Percentiles rank a stretch among this genome's conserved stretches.
phyloP scores from a whole-genome alignment of 2,329 filamentous ascomycete genomes.

The Phyllosticta capitalensis region DNA sequence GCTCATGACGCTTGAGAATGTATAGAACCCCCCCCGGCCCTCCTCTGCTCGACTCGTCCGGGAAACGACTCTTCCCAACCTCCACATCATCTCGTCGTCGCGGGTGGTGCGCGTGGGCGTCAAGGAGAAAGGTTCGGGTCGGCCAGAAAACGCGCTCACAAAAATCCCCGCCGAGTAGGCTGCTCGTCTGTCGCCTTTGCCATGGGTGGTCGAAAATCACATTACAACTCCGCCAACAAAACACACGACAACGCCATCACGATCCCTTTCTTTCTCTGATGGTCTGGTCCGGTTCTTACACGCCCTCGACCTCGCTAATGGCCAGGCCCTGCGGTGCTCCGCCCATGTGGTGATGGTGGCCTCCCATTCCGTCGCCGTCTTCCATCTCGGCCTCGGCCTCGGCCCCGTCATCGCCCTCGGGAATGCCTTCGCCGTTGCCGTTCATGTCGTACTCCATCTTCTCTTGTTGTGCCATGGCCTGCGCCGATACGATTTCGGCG shows the following conservation, averaged over 20 bases:
- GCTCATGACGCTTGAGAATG: too few species aligned
- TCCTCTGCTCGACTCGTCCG: too few species aligned
- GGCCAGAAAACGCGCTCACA: too few species aligned
- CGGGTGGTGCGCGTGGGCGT: too few species aligned
- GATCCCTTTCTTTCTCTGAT: neutral
- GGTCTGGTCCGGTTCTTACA: conserved; percentile 4
- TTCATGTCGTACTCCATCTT: conserved; percentile 52
- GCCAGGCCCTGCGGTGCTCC: conserved; percentile 37
- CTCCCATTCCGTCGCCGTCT: neutral
- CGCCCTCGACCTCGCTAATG: conserved; percentile 41
- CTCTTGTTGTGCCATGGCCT: conserved; percentile 92
- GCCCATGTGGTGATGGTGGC: neutral
- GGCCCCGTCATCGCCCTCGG: neutral
- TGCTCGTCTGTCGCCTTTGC: neutral
- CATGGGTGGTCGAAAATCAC: neutral
- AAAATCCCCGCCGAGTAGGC: too few species aligned
- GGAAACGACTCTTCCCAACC: too few species aligned
- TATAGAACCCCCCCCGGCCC: too few species aligned
- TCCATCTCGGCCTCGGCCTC: conserved; percentile 32
- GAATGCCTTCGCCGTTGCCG: conserved; percentile 15
- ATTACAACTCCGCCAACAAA: neutral
- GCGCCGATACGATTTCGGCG: conserved; percentile 95
- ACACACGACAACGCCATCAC: neutral
- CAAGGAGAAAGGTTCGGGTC: too few species aligned
- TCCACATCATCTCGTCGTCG: too few species aligned